Conservation (phyloP, 2,329 filamentous ascomycete genomes). For the Trichoderma koningiopsis region DNA sequence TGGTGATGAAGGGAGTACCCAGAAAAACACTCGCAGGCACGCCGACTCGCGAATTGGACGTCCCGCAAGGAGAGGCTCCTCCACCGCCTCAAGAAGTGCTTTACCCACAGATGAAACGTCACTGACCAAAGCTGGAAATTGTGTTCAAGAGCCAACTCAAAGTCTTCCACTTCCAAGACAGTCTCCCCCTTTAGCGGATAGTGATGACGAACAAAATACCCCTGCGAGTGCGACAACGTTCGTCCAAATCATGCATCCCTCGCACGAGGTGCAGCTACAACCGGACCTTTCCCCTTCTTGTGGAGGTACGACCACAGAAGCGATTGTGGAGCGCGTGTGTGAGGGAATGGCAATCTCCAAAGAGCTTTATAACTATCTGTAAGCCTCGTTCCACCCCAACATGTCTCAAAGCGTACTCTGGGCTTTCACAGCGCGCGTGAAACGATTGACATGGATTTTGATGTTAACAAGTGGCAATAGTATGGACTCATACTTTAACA, state of each 20-base stretch:
- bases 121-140: too few species aligned
- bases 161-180: too few species aligned
- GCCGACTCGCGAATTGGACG: neutral
- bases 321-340: too few species aligned
- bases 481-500: neutral
- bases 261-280: neutral
- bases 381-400: too few species aligned
- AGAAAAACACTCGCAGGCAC: neutral
- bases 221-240: neutral
- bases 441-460: too few species aligned
- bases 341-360: too few species aligned
- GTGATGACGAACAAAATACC: neutral
- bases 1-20: neutral
- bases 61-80: neutral
- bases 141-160: too few species aligned
- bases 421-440: too few species aligned
- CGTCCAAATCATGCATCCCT: neutral
- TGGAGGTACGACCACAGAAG: too few species aligned
- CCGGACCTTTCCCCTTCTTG: too few species aligned
- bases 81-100: neutral
- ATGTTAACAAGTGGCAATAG: neutral
- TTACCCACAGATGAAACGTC: neutral
- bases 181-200: neutral
- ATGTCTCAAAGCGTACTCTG: too few species aligned
- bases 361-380: too few species aligned